Evolutionary conservation across 2,329 filamentous ascomycete genomes (phyloP), one percentile per base, ranked within the genome.

Genomic region (Coniella vitis): DNA sequence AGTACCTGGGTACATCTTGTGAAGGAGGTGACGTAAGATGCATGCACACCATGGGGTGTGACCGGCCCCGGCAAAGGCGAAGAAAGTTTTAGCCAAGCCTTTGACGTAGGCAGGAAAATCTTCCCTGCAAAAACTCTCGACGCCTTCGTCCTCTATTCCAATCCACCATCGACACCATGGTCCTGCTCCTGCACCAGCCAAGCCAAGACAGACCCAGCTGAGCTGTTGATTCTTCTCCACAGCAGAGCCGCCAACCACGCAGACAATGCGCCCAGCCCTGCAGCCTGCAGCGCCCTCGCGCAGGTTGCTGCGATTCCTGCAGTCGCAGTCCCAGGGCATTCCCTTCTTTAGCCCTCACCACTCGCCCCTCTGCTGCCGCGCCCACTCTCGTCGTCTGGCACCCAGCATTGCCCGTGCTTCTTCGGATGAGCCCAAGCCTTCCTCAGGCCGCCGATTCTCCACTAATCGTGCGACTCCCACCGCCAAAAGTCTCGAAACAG

Each of bases 241-340:
- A 31, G 40, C 21, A 38, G 32, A 45, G 34, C 9, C 10, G 3
- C 37, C 21, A 21, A 29, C 29, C 17, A 38, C 19, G 29, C 38
- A 37, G 34, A 67, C 60, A 54, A 79, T 78, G 72, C 69, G 69
- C 55, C 65, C 67, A 52, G 61, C 65, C 55, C 58, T 72, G 58
- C 67, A 64, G 54, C 57, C 63, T 36, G 69, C 71, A 42, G 75
- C 73, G 45, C 78, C 78, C 21, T 81, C 77, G 45, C 66, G 66
- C 56, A 70, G 65, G 51, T 76, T 91, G 17, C 72, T 93, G 54
- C 82, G 81, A 57, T 91, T 87, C 64, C 74, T 93, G 55, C 82
- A 81, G 56, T 78, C 73, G 47, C 87, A 90, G 64, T 81, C 85
- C 55, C 76, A 86, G 57, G 71, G 72, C 47, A 61, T 77, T 39